Conservation (phyloP, 768 basidiomycete species). For the Hericium coralloides region DNA sequence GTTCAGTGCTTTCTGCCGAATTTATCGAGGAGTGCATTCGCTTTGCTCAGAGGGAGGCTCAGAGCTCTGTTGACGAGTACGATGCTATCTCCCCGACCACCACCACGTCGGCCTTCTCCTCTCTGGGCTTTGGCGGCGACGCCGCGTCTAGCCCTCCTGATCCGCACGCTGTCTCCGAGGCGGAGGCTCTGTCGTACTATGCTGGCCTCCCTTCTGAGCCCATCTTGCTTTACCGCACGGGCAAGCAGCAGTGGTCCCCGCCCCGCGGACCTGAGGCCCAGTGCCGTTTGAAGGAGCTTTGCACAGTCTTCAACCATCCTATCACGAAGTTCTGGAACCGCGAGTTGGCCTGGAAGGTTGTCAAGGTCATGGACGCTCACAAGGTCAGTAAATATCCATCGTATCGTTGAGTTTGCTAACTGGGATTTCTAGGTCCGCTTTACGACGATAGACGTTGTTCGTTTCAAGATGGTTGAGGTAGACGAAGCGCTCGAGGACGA, state of each 20-base stretch:
- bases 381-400: conserved; percentile 19
- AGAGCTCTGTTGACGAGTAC: too few species aligned
- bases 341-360: conserved; percentile 22
- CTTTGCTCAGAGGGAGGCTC: too few species aligned
- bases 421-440: conserved; percentile 23
- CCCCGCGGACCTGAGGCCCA: conserved; percentile 12
- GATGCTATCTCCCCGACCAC: too few species aligned
- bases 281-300: conserved; percentile 20
- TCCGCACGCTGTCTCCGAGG: not conserved
- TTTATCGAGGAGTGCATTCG: too few species aligned
- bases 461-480: conserved; percentile 21
- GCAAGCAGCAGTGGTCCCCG: conserved; percentile 16
- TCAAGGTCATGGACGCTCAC: conserved; percentile 19
- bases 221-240: conserved; percentile 21
- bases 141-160: not conserved
- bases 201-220: conserved; percentile 22
- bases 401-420: conserved; percentile 23
- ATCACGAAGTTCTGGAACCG: conserved; percentile 24
- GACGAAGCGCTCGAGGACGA: conserved; percentile 13
- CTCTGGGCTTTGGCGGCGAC: not conserved
- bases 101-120: too few species aligned
- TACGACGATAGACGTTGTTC: conserved; percentile 26
- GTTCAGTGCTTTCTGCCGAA: too few species aligned
- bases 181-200: conserved; percentile 22
- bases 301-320: conserved; percentile 24